Base-by-base conservation (phyloP, 176 grass and related monocot genomes). In the Bonia amplexicaulis region DNA sequence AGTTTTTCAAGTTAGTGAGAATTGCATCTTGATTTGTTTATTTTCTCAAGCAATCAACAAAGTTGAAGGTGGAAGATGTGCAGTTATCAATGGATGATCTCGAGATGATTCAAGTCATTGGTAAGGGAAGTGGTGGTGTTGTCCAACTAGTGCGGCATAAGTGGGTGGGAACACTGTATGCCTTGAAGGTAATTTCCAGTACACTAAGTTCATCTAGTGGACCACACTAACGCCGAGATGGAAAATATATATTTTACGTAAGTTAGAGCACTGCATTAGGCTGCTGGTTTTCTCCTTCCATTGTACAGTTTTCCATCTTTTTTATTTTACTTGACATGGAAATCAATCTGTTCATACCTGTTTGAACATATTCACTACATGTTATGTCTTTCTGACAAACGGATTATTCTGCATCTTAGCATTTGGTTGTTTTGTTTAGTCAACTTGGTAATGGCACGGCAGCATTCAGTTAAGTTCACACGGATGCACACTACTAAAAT, bases 101-200 rank as follows among this genome's bases (percentile, higher is more conserved):
- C 39, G 93, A 98, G 78, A 84, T 92, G 69, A 92, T 98, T 74
- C 94, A 98, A 92, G 89, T 98, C 70, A 98, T 95, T 51, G 96
- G 96, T 46, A 98, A 93, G 91, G 96, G 96, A 77, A 98, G 96
- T 62, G 96, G 96, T 57, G 93, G 96, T 39, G 77, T 94, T 35
- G 96, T 98, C 53, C 96, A 95, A 72, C 85, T 98, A 37, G 96
- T 98, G 70, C 89, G 60, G 52, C 96, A 98, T 83, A 98, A 98
- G 87, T 93, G 93, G 96, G 87, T 90, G 26, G 91, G 88, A 33
- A 98, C 91, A 80, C 86, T 90, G 35, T 98, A 88, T 87, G 96
- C 96, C 22, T 87, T 98, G 76, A 98, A 98, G 93, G 96, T 98
- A 93, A 73, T 65, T 73, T 39, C 33, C 16, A 20, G 22, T 40